A percentile compares a stretch with the other conserved stretches of the same genome.
Conservation (phyloP, 176 grass and related monocot species). For the Eragrostis curvula region DNA sequence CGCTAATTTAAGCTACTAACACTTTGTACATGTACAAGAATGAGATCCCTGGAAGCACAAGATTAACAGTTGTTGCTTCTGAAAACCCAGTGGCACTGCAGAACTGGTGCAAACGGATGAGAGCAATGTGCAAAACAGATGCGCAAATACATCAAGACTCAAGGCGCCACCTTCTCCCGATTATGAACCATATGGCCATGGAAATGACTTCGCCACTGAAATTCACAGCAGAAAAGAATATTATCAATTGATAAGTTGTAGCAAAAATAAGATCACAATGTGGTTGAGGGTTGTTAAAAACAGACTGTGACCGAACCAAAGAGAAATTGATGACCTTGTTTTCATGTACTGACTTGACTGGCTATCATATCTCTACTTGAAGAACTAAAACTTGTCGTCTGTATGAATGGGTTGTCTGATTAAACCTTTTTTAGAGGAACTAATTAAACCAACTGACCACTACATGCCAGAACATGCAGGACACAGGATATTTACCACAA, state of each 20-base stretch:
- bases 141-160: not conserved
- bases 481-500: not conserved
- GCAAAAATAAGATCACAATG: not conserved
- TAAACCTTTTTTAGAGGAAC: not conserved
- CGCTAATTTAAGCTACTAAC: constrained; percentile 1
- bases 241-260: not conserved
- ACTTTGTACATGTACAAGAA: constrained; percentile 34
- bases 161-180: not conserved
- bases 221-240: constrained; percentile 25
- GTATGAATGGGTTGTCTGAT: not conserved
- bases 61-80: not conserved
- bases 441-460: not conserved
- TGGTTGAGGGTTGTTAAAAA: not conserved
- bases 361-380: not conserved
- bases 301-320: not conserved
- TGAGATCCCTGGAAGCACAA: constrained; percentile 18
- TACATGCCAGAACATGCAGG: not conserved
- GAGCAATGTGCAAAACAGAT: not conserved
- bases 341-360: not conserved
- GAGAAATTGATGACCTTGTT: not conserved
- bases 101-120: not conserved
- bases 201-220: constrained; percentile 68
- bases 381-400: not conserved
- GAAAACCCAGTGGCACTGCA: not conserved
- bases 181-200: constrained; percentile 51